Conservation (phyloP, 78 protist species). For the Dictyostelium intermedium region DNA sequence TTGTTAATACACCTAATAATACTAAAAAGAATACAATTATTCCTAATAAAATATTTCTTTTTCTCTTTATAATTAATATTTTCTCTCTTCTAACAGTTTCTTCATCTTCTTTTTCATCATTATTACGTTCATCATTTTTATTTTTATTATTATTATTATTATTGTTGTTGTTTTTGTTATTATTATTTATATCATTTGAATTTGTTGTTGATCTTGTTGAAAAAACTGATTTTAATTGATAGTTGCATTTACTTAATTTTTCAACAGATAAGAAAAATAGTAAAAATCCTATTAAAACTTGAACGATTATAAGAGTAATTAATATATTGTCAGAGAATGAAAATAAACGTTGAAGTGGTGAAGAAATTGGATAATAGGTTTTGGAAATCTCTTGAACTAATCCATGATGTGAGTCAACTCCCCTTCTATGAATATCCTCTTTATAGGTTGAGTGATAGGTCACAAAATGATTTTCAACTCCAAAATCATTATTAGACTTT, state of each 20-base stretch:
- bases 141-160: background rate
- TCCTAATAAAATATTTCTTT: background rate
- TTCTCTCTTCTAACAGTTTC: background rate
- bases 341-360: background rate
- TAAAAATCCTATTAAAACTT: background rate
- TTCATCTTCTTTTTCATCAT: background rate
- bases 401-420: background rate
- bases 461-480: background rate
- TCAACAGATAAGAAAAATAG: background rate
- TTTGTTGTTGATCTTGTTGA: background rate
- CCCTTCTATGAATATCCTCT: background rate
- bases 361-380: background rate
- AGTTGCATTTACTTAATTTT: background rate
- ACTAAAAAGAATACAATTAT: background rate
- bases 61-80: background rate
- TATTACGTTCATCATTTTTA: background rate
- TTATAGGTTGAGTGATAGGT: background rate
- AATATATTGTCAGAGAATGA: background rate
- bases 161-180: background rate
- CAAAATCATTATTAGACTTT: background rate
- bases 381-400: background rate
- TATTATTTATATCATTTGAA: background rate
- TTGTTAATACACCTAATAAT: background rate
- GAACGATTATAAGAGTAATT: background rate
- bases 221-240: background rate